These are phyloP conservation scores for Coemansia sp. DNA, from an alignment of 192 early-diverging fungal species.

Conservation along the genomic window DNA sequence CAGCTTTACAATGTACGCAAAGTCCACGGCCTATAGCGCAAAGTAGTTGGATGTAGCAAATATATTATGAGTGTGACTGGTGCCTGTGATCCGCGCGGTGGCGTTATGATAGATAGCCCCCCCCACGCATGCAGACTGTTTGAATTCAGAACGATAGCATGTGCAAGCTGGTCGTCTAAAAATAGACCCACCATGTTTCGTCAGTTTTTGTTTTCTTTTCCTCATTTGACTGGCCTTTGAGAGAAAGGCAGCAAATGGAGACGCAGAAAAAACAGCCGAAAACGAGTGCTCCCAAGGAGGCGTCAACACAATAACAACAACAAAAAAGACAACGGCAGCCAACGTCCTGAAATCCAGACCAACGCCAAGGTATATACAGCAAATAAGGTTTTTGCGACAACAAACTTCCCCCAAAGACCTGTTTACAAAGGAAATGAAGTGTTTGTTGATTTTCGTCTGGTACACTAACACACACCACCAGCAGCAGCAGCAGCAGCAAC, in stretches of 20 bases:
- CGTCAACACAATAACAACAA: neutral
- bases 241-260: neutral
- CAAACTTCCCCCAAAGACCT: neutral
- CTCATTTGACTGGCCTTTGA: neutral
- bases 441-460: neutral
- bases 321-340: neutral
- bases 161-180: neutral
- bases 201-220: neutral
- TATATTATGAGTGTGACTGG: neutral
- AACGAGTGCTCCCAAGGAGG: neutral
- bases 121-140: neutral
- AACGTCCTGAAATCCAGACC: slow-evolving; percentile 1
- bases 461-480: too few species aligned
- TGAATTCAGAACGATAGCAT: too few species aligned
- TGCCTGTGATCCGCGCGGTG: neutral
- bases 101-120: neutral
- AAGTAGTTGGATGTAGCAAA: neutral
- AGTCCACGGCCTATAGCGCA: slow-evolving; percentile 73
- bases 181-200: neutral
- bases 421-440: slow-evolving; percentile 1
- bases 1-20: slow-evolving; percentile 89
- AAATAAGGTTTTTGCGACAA: slow-evolving; percentile 5
- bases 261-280: neutral
- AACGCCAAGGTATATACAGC: neutral
- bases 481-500: neutral